Conservation (phyloP, 495 filamentous ascomycete species). For the Jackrogersella multiformis region DNA sequence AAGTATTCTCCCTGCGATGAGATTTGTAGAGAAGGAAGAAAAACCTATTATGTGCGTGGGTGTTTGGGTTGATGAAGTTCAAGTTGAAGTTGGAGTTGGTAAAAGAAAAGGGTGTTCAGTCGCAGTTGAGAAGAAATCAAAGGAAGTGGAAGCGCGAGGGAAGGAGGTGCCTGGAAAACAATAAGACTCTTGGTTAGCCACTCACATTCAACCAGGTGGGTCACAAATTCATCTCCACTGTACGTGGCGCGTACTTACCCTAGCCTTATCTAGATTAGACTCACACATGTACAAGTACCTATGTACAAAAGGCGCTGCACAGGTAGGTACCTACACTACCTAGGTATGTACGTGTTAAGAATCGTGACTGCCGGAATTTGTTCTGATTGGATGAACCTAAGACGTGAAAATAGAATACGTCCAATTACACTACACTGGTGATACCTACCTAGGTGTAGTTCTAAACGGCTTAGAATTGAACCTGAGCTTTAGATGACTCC, state of each 20-base stretch:
- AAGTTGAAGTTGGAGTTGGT: slow-evolving; percentile 15
- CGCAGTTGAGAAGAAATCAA: slow-evolving; percentile 34
- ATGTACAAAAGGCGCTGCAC: background rate
- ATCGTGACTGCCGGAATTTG: too few species aligned
- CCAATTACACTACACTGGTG: too few species aligned
- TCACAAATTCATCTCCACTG: slow-evolving; percentile 8
- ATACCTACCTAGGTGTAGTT: too few species aligned
- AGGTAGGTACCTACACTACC: background rate
- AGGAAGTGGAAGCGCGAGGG: slow-evolving; percentile 43
- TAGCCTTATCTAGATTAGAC: slow-evolving; percentile 11
- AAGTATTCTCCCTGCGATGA: slow-evolving; percentile 13
- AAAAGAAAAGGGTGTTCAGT: slow-evolving; percentile 28
- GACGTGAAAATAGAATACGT: too few species aligned
- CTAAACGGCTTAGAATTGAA: too few species aligned
- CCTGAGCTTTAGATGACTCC: too few species aligned
- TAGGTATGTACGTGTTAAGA: too few species aligned
- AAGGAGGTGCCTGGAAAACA: slow-evolving; percentile 31
- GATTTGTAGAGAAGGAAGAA: slow-evolving; percentile 32
- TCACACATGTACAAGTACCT: background rate
- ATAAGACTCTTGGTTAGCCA: slow-evolving; percentile 27
- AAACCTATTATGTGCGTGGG: slow-evolving; percentile 22
- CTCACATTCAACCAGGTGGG: background rate
- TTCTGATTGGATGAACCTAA: too few species aligned
- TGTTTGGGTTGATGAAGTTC: slow-evolving; percentile 35
- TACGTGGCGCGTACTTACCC: slow-evolving; percentile 13